phyloP scores from a whole-genome alignment of 2,329 filamentous ascomycete genomes.

The Ceratocystis colombiana region DNA sequence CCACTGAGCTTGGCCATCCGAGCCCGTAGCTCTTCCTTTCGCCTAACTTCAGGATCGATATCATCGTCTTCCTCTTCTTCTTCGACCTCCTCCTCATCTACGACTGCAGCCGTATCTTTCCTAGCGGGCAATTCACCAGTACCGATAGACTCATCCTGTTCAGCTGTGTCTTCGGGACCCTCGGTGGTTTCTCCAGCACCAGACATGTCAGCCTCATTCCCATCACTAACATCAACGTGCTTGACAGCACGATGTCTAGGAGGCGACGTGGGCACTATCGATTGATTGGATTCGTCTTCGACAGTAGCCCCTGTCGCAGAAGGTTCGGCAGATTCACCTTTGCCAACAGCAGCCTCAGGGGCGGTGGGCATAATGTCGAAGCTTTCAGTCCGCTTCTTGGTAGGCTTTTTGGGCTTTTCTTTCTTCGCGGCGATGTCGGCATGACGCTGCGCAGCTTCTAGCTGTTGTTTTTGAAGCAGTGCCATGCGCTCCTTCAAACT shows the following conservation, averaged over 20 bases:
- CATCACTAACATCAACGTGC: conserved; percentile 39
- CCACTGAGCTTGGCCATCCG: conserved; percentile 98
- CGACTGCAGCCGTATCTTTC: not conserved
- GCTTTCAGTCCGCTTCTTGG: conserved; percentile 53
- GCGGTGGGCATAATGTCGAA: conserved; percentile 32
- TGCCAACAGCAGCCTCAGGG: conserved; percentile 29
- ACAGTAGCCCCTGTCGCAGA: conserved; percentile 38
- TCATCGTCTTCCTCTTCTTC: conserved; percentile 65
- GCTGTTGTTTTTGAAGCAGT: conserved; percentile 82
- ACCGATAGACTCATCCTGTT: conserved; percentile 61
- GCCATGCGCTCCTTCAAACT: conserved; percentile 94
- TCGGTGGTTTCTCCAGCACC: conserved; percentile 55
- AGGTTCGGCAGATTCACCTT: conserved; percentile 40
- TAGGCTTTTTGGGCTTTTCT: conserved; percentile 68
- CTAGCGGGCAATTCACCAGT: conserved; percentile 48
- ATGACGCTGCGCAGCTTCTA: conserved; percentile 76
- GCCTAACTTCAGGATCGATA: conserved; percentile 73
- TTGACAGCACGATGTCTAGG: conserved; percentile 39
- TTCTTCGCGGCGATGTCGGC: conserved; percentile 70
- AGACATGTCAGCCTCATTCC: conserved; percentile 56
- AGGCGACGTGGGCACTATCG: conserved; percentile 42
- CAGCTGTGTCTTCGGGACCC: conserved; percentile 51
- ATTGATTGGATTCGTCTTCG: conserved; percentile 36
- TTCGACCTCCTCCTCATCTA: conserved; percentile 38
- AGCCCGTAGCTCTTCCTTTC: conserved; percentile 79